Percentiles rank a stretch among this genome's conserved stretches.
phyloP scores from a whole-genome alignment of 352 stramenopile genomes.

The Halophytophthora polymorphica region DNA sequence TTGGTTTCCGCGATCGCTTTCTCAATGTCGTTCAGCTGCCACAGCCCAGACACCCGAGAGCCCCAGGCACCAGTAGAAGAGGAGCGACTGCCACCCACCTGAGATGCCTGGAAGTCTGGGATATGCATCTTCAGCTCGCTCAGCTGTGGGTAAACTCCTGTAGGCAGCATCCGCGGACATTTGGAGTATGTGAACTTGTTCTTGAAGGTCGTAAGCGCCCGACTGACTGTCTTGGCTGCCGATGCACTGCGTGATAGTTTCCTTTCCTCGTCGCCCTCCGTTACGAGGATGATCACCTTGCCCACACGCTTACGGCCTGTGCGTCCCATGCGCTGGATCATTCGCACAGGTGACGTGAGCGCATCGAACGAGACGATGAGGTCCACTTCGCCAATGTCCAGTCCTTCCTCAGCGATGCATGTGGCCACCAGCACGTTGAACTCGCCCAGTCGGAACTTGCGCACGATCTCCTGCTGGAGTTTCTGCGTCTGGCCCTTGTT shows the following conservation, averaged over 20 bases:
- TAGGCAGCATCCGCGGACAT: slow-evolving; percentile 71
- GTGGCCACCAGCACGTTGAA: slow-evolving; percentile 94
- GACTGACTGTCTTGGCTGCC: slow-evolving; percentile 75
- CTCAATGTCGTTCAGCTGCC: slow-evolving; percentile 72
- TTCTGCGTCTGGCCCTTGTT: slow-evolving; percentile 93
- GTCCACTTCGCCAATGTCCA: slow-evolving; percentile 95
- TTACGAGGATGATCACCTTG: slow-evolving; percentile 85
- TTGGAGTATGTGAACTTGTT: slow-evolving; percentile 86
- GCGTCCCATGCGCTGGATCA: slow-evolving; percentile 94
- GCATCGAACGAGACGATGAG: slow-evolving; percentile 94
- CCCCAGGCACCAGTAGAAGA: background rate
- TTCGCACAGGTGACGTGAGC: slow-evolving; percentile 93
- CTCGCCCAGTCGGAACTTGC: slow-evolving; percentile 78
- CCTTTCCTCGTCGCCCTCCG: slow-evolving; percentile 87
- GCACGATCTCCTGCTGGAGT: slow-evolving; percentile 94
- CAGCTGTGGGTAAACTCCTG: slow-evolving; percentile 43
- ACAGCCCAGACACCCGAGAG: slow-evolving; percentile 26
- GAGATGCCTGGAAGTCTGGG: slow-evolving; percentile 71
- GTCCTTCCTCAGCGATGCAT: slow-evolving; percentile 94
- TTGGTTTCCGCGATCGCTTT: slow-evolving; percentile 38
- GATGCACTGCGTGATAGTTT: slow-evolving; percentile 78
- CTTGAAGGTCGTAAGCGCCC: slow-evolving; percentile 86
- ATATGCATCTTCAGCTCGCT: slow-evolving; percentile 69
- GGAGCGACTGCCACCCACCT: slow-evolving; percentile 58
- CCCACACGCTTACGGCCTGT: slow-evolving; percentile 96